Percentiles rank a stretch among this genome's conserved stretches.
Evolutionary conservation across 257 asterid genomes (phyloP).

Genomic region (Ocimum tenuiflorum): DNA sequence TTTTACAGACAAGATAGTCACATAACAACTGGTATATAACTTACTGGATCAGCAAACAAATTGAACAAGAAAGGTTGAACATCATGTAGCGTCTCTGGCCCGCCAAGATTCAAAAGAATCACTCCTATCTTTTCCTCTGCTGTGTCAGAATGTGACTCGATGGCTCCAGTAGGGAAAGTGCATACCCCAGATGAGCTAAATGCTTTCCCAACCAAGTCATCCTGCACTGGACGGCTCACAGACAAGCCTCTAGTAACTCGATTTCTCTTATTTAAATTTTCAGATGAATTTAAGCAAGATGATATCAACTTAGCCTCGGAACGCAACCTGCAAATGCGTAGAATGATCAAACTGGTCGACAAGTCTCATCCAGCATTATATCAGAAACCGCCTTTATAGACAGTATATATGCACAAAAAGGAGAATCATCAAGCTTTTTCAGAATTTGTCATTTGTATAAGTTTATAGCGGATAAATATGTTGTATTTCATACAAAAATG

Average conservation of each 20-base stretch:
- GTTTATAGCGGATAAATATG: not conserved
- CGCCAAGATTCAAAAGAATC: conserved; percentile 89
- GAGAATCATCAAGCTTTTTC: not conserved
- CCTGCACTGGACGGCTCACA: conserved; percentile 19
- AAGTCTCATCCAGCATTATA: not conserved
- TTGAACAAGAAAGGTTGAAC: conserved; percentile 91
- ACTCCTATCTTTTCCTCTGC: conserved; percentile 74
- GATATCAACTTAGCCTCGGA: conserved; percentile 23
- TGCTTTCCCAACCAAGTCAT: conserved; percentile 36
- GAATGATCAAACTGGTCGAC: not conserved
- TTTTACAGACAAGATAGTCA: not conserved
- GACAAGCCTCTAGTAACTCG: conserved; percentile 31
- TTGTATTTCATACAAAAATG: not conserved
- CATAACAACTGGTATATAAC: conserved; percentile 12
- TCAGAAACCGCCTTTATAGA: not conserved
- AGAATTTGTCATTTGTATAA: too few relatives aligned
- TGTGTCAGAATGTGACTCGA: conserved; percentile 33
- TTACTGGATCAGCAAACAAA: conserved; percentile 89
- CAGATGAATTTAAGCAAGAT: conserved; percentile 20
- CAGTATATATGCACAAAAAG: not conserved
- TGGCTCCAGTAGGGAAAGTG: conserved; percentile 32
- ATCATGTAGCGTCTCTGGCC: conserved; percentile 85
- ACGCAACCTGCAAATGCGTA: conserved; percentile 37
- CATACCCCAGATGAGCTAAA: conserved; percentile 38
- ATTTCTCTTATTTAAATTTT: conserved; percentile 15